Evolutionary conservation across 345 rosid genomes (phyloP), one percentile per base, ranked within the genome.

Genomic region (Rhodamnia rubescens): DNA sequence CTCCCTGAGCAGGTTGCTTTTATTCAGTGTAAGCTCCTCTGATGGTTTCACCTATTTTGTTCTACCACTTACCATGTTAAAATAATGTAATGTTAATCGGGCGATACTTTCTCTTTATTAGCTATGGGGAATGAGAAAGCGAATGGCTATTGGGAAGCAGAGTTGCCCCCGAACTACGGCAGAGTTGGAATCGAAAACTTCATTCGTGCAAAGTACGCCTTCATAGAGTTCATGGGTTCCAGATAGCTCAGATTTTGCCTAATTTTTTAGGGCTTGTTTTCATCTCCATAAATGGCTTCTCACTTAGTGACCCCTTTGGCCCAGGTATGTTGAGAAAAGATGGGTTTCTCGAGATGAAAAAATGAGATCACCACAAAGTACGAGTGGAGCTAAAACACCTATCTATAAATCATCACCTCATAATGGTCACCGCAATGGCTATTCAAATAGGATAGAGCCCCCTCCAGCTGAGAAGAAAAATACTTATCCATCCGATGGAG

Each of bases 61-160:
- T 36, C 80, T 69, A 36, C 21, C 32, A 53, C 44, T 82, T 4
- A 20, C 22, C 16, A 16, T 51, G 22, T 82, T 54, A 27, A 27
- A 53, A 18, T 69, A 69, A 61, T 29, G 80, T 9, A 36, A 36
- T 69, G 80, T 36, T 36, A 69, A 50, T 24, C 18, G 36, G 20
- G 21, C 36, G 22, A 26, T 26, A 12, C 18, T 86, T 10, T 49
- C 51, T 50, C 27, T 32, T 29, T 58, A 40, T 78, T 92, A 96
- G 99, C 94, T 86, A 92, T 87, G 88, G 99, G 99, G 83, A 97
- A 96, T 85, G 93, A 92, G 85, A 94, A 91, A 89, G 91, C 98
- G 24, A 97, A 97, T 88, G 85, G 85, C 86, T 93, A 93, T 84
- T 97, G 99, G 99, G 99, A 97, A 94, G 98, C 99, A 59, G 98